Base-by-base conservation (phyloP, 2,329 filamentous ascomycete genomes). In the Chaetomiaceae sp. region DNA sequence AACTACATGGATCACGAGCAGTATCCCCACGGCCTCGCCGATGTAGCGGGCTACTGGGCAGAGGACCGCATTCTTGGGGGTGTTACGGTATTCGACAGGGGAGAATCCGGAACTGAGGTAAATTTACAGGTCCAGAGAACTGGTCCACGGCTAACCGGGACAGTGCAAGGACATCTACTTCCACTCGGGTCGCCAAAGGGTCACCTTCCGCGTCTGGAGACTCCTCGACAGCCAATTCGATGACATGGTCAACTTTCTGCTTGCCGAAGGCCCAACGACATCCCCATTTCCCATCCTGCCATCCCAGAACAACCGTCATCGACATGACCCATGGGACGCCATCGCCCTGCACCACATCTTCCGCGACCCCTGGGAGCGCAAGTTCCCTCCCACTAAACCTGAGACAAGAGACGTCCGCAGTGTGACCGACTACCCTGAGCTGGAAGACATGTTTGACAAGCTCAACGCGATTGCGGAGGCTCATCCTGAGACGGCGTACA, bases 111-210 rank as follows among this genome's bases (percentile, higher is more conserved):
- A 1, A 19, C n/a, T 3, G 53, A 51, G 47, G 53, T 51, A 40
- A 20, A 43, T 23, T 4, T 11, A 9, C 12, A 12, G 3, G 17
- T 27, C 42, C 29, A 15, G 33, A 11, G 12, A 11, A n/a, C 1
- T 6, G n/a, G 4, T n/a, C 23, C 29, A 25, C 15, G 8, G 3
- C 38, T 37, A 51, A 43, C 0, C 19, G 6, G 11, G n/a, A 15
- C 14, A 55, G 49, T 50, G 49, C 36, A 54, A 48, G 7, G 55
- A 54, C 20, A 40, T 54, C 7, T 57, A 51, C 42, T 48, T 57
- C 17, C 50, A 51, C 25, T 54, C 47, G 8, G 55, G 47, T 3
- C 23, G 55, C 12, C 5, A 36, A 6, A 4, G 33, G 1, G 39
- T 25, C 6, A 51, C 47, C 3, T 47, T 39, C 29, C 46, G 51